These are phyloP conservation scores for Actinomortierella wolfii DNA, from an alignment of 371 early-diverging fungal species.

Conservation along the genomic window DNA sequence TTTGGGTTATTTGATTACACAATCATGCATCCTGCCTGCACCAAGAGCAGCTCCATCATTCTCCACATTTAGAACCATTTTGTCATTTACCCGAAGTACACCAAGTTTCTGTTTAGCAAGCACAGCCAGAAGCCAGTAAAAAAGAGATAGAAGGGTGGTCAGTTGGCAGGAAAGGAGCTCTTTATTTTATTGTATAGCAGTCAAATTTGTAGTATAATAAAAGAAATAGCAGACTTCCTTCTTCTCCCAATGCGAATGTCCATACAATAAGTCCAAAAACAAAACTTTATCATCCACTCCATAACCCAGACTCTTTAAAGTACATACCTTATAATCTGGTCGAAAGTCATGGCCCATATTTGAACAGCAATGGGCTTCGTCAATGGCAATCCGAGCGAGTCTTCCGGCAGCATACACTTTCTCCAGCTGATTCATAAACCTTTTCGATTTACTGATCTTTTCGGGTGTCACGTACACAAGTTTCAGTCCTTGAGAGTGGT, in stretches of 20 bases:
- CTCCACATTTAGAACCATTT: neutral
- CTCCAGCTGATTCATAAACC: slow-evolving; percentile 69
- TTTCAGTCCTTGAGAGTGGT: slow-evolving; percentile 19
- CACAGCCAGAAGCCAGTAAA: neutral
- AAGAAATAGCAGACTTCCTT: neutral
- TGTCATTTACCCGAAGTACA: slow-evolving; percentile 44
- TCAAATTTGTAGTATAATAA: neutral
- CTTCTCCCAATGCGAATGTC: neutral
- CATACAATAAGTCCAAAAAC: slow-evolving; percentile 3
- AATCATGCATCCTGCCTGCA: too few species aligned
- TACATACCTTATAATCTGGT: slow-evolving; percentile 51
- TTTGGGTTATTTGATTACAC: too few species aligned
- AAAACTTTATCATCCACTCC: slow-evolving; percentile 2
- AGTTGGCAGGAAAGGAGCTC: too few species aligned
- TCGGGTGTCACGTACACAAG: slow-evolving; percentile 94
- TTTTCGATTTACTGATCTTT: slow-evolving; percentile 75
- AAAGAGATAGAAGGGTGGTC: neutral
- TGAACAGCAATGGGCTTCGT: slow-evolving; percentile 85
- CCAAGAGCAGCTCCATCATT: too few species aligned
- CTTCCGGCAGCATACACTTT: slow-evolving; percentile 62
- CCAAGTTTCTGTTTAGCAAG: slow-evolving; percentile 43
- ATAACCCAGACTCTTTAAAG: too few species aligned
- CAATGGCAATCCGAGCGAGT: slow-evolving; percentile 79
- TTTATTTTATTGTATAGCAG: neutral
- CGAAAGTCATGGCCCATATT: slow-evolving; percentile 93